Conservation (phyloP, 2,329 filamentous ascomycete species). For the Paraconiothyrium sp. region DNA sequence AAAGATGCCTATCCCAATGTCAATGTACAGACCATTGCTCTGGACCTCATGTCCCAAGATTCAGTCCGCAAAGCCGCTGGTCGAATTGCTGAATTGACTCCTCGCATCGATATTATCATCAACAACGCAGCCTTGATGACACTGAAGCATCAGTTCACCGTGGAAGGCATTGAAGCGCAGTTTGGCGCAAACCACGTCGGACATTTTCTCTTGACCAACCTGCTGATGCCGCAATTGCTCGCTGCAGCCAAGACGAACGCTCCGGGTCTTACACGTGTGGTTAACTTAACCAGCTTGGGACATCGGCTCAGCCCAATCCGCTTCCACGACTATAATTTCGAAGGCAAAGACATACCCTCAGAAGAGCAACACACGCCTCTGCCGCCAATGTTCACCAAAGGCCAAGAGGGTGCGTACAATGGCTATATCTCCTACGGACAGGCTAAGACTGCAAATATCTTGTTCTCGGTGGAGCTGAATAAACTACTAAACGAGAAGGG, state of each 20-base stretch:
- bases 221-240: conserved; percentile 53
- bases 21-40: conserved; percentile 29
- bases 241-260: conserved; percentile 43
- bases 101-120: conserved; percentile 56
- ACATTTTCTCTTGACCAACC: conserved; percentile 57
- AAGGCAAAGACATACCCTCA: conserved; percentile 37
- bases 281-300: conserved; percentile 43
- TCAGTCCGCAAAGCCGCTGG: conserved; percentile 49
- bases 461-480: conserved; percentile 40
- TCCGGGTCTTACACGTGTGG: conserved; percentile 33
- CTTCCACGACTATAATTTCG: conserved; percentile 58
- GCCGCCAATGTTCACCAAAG: conserved; percentile 29
- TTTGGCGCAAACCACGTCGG: conserved; percentile 60
- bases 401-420: conserved; percentile 33
- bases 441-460: conserved; percentile 42
- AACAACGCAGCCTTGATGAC: conserved; percentile 56
- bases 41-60: conserved; percentile 53
- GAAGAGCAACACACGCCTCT: conserved; percentile 35
- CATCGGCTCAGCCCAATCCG: conserved; percentile 42
- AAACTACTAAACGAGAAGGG: conserved; percentile 30
- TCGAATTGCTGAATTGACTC: conserved; percentile 33
- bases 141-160: conserved; percentile 39
- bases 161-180: conserved; percentile 59
- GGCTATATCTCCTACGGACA: conserved; percentile 43
- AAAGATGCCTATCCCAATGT: conserved; percentile 38